Evolutionary conservation across 1,284 basidiomycete genomes (phyloP), one percentile per base, ranked within the genome.

Genomic region (Wolfiporia cocos): DNA sequence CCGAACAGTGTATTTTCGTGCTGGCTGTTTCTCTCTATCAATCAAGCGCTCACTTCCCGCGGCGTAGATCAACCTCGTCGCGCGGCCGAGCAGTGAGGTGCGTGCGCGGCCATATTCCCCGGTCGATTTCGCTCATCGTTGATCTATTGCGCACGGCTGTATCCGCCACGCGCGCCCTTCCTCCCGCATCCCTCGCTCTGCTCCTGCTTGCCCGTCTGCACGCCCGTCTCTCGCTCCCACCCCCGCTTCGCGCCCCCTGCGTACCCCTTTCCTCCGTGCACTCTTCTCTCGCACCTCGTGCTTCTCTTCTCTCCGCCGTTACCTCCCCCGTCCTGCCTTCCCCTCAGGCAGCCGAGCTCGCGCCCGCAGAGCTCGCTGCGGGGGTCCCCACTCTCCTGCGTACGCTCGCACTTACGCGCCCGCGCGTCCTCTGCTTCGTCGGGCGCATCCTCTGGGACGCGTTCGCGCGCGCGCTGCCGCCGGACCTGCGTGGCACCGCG

Each of bases 401-500:
- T 4, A 90, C 88, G 54, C 62, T 90, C 20, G 51, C 61, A 0
- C 57, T 50, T n/a, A 67, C 69, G 47, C 69, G 69, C 2, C 86
- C 86, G 0, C 65, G 66, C 2, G 64, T 84, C 3, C 71, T 86
- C 0, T 84, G 82, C 50, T 86, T 88, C 52, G 78, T 88, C 4
- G 86, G 86, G 0, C 73, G 86, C 44, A 73, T 71, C 26, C 87
- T 89, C 23, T 82, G 82, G 62, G 70, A 76, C 2, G 44, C 49
- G 20, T 56, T 59, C 41, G 44, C 54, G 36, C 50, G 47, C 24
- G 44, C 45, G 2, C 43, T 46, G 2, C 48, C 43, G 5, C 14
- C 5, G 20, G 21, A 10, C 17, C 7, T 5, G 20, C 21, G 23
- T 12, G 37, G 6, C 9, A 14, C 21, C 10, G n/a, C 24, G 7